Percentiles rank a stretch among this genome's conserved stretches.
phyloP scores from a whole-genome alignment of 2,329 filamentous ascomycete genomes.

The Colletotrichum caudatum region DNA sequence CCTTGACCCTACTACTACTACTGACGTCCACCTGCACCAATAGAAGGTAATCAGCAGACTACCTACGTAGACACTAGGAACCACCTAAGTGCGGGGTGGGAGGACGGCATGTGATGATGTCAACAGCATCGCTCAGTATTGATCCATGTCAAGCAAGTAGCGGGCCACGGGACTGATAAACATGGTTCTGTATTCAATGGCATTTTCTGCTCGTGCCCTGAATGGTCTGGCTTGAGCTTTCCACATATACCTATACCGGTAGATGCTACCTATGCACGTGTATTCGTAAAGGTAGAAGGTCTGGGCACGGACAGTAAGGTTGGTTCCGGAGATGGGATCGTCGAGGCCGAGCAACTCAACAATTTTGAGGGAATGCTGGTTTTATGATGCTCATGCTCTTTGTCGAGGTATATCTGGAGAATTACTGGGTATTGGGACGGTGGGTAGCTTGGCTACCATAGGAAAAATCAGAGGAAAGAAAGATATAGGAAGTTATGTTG shows the following conservation, averaged over 20 bases:
- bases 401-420: too few relatives aligned
- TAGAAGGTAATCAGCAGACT: too few relatives aligned
- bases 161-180: slow-evolving; percentile 7
- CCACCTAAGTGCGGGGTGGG: not conserved
- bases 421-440: too few relatives aligned
- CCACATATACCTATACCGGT: too few relatives aligned
- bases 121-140: slow-evolving; percentile 20
- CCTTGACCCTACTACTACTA: not conserved
- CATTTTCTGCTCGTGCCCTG: not conserved
- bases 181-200: not conserved
- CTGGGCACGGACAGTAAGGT: not conserved
- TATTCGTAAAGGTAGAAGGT: not conserved
- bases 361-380: slow-evolving; percentile 30
- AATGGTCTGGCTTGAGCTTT: not conserved
- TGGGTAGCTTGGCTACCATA: not conserved
- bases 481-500: not conserved
- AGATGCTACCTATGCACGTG: too few relatives aligned
- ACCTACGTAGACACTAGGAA: too few relatives aligned
- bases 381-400: too few relatives aligned
- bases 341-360: slow-evolving; percentile 26
- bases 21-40: not conserved
- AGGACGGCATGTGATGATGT: slow-evolving; percentile 37
- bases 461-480: too few relatives aligned
- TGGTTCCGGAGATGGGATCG: slow-evolving; percentile 2
- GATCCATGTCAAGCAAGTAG: slow-evolving; percentile 12